Evolutionary conservation across 2,329 filamentous ascomycete species (phyloP).

Genomic region (Stachybotrys elegans): DNA sequence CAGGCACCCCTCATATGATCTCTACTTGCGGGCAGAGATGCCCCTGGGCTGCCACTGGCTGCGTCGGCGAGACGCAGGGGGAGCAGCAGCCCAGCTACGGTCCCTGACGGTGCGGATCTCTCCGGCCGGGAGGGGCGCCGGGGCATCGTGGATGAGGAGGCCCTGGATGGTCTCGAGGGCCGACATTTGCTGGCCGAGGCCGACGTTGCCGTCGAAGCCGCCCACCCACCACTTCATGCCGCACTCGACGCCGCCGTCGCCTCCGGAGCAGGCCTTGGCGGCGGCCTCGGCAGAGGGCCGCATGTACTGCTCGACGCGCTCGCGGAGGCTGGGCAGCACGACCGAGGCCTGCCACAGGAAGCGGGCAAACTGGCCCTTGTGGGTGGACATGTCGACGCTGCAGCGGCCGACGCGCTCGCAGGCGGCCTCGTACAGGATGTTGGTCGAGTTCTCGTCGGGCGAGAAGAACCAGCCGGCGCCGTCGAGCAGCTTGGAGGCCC

Average conservation of each 20-base stretch:
- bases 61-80: too few relatives aligned
- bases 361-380: constrained; percentile 63
- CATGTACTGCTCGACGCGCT: constrained; percentile 43
- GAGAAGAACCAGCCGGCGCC: constrained; percentile 51
- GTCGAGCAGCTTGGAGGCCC: constrained; percentile 46
- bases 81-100: constrained; percentile 18
- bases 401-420: constrained; percentile 57
- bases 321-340: constrained; percentile 49
- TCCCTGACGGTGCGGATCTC: constrained; percentile 41
- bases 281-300: constrained; percentile 50
- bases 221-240: constrained; percentile 59
- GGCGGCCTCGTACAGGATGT: constrained; percentile 62
- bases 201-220: constrained; percentile 48
- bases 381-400: constrained; percentile 59
- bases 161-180: constrained; percentile 60
- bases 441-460: constrained; percentile 44
- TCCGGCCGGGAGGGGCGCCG: constrained; percentile 40
- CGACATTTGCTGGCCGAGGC: constrained; percentile 60
- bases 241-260: constrained; percentile 45
- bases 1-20: too few relatives aligned
- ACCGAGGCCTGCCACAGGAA: constrained; percentile 57
- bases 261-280: constrained; percentile 51
- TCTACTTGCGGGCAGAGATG: too few relatives aligned
- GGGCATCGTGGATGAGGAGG: constrained; percentile 39
- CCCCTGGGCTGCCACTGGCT: too few relatives aligned